Conservation (phyloP, 2,329 filamentous ascomycete species). For the Botrytis deweyae region DNA sequence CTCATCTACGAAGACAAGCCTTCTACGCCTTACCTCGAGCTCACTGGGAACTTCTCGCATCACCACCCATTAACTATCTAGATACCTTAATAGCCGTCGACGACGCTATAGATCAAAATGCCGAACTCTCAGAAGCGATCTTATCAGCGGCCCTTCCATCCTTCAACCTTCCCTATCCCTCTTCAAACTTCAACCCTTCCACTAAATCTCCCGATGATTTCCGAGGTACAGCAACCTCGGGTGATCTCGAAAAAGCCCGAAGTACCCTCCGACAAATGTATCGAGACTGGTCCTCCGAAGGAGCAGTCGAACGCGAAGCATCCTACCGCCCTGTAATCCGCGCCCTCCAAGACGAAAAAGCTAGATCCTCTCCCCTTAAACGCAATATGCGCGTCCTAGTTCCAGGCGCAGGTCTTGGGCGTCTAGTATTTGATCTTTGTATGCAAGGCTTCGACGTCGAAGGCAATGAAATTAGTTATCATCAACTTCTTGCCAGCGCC, state of each 20-base stretch:
- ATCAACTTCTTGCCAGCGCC: constrained; percentile 84
- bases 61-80: constrained; percentile 78
- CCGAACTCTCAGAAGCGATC: constrained; percentile 77
- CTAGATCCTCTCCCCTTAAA: constrained; percentile 17
- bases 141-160: constrained; percentile 65
- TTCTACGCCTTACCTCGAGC: constrained; percentile 86
- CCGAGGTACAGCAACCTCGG: constrained; percentile 66
- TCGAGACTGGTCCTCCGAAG: constrained; percentile 87
- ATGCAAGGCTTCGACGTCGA: constrained; percentile 70
- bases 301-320: constrained; percentile 68
- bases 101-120: constrained; percentile 84
- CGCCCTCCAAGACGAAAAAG: constrained; percentile 57
- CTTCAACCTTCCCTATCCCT: constrained; percentile 52
- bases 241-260: constrained; percentile 85
- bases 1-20: constrained; percentile 83
- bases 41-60: constrained; percentile 81
- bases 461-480: constrained; percentile 95
- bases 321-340: constrained; percentile 73
- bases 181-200: neutral
- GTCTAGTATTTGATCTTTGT: constrained; percentile 86
- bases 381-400: constrained; percentile 62
- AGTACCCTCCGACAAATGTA: constrained; percentile 93
- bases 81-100: constrained; percentile 78
- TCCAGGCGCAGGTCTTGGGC: constrained; percentile 84
- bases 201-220: constrained; percentile 51